Percentiles rank a stretch among this genome's conserved stretches.
phyloP scores from a whole-genome alignment of 2,329 filamentous ascomycete species.

The Curvularia lunata region DNA sequence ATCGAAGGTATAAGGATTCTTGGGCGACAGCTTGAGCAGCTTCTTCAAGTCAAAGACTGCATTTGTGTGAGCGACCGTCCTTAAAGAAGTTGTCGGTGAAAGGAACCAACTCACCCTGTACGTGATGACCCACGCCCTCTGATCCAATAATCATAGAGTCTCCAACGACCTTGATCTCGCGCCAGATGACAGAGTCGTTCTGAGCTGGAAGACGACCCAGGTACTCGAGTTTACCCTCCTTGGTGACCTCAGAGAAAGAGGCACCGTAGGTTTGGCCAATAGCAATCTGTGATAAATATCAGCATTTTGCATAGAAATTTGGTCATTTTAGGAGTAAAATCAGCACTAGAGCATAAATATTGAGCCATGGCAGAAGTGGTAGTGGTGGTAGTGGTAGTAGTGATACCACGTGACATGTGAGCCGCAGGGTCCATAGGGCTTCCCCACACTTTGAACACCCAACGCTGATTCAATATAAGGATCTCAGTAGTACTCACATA shows the following conservation, averaged over 20 bases:
- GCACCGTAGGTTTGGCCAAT: slow-evolving; percentile 64
- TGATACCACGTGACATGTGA: background rate
- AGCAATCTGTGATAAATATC: slow-evolving; percentile 43
- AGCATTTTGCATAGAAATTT: too few relatives aligned
- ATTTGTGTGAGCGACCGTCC: too few relatives aligned
- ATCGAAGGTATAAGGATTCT: slow-evolving; percentile 41
- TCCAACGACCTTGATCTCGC: slow-evolving; percentile 57
- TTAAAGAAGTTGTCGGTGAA: too few relatives aligned
- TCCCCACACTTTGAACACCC: too few relatives aligned
- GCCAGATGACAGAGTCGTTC: slow-evolving; percentile 56
- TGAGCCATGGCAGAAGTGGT: background rate
- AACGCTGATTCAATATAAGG: too few relatives aligned
- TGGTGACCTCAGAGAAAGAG: slow-evolving; percentile 60
- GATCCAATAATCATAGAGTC: slow-evolving; percentile 53
- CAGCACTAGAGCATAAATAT: background rate
- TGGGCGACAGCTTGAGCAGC: slow-evolving; percentile 42
- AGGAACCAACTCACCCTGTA: too few relatives aligned
- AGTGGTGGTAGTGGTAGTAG: background rate
- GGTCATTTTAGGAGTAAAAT: too few relatives aligned
- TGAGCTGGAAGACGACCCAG: slow-evolving; percentile 60
- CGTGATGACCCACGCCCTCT: slow-evolving; percentile 55
- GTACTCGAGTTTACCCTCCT: slow-evolving; percentile 58
- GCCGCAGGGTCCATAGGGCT: too few relatives aligned
- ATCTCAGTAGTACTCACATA: slow-evolving; percentile 44
- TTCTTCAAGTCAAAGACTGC: slow-evolving; percentile 66